Base-by-base conservation (phyloP, 768 basidiomycete species). In the Pleurotus tuber-regium region DNA sequence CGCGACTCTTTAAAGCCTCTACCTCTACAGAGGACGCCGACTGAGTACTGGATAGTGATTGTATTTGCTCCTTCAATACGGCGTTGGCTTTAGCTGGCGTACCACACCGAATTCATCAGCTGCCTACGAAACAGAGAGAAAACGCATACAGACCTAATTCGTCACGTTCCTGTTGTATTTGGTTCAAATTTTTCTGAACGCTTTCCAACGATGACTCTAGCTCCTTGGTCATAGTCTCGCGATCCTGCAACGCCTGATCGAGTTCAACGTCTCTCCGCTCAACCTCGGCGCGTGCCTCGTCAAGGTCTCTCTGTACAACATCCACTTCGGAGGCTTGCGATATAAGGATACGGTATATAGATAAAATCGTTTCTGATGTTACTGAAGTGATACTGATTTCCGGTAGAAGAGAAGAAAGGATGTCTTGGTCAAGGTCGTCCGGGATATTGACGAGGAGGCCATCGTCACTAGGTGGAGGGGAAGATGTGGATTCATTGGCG, bases 181-280 rank as follows among this genome's bases (percentile, higher is more conserved):
- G 63, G 19, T 63, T 66, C 1, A 91, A 64, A 60, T 92, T 85
- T 23, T 72, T 72, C 55, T 83, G 80, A 4, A 77, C 64, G 39
- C 60, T 55, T 49, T 85, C 80, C 25, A 83, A 55, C 1, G 79
- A 67, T 0, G 59, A 61, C 59, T 87, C 86, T 9, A 84, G 60
- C 26, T 87, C 83, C 44, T 76, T 78, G 1, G 79, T 66, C 42
- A 75, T 67, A 1, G 73, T 79, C 62, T 93, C 89, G 47, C 78
- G 80, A 63, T 93, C 90, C 59, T 91, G 87, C 29, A 91, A 65
- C 4, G 88, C 83, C 67, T 92, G 90, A 64, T 93, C 91, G 29
- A 92, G 71, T 65, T 94, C 91, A 2, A 93, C 73, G 50, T 92
- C 89, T 64, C 86, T 87, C 66, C 78, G 79, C 59, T 88, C 80